Evolutionary conservation across 768 basidiomycete species (phyloP), one percentile per base, ranked within the genome.

Genomic region (Pholiota conissans): DNA sequence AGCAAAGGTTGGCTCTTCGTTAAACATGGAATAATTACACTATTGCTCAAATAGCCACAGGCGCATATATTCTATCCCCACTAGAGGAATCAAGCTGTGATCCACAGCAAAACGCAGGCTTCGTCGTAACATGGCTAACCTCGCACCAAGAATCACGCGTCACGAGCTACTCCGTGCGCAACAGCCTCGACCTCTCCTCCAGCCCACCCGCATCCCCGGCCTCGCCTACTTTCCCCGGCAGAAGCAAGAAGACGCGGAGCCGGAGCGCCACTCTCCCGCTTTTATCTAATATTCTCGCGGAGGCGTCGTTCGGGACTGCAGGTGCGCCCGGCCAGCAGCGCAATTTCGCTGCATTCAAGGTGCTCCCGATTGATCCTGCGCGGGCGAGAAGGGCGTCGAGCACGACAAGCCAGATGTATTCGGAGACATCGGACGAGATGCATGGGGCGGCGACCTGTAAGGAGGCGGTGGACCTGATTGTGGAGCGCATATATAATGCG

Each of bases 31-130:
- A 29, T 55, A 34, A 58, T 55, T 24, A n/a, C 58, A 26, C 49
- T 57, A 18, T 57, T 46, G 30, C 35, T 48, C 20, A 48, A 45
- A 1, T 53, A 22, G 3, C 53, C 37, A 4, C 54, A 95, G 95
- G 95, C n/a, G 86, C 92, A 45, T 99, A 98, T 69, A 98, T 98
- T 58, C 74, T 98, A 39, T 97, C 95, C 1, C 88, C 95, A 2
- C 78, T 98, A 2, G 93, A 98, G 72, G 93, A 96, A 70, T 86
- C 92, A 0, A 93, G 92, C 63, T 85, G 95, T 14, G 93, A 97
- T 69, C 84, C 90, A 0, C 68, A 78, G 18, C 93, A 98, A 74
- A 98, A 98, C 67, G 87, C 87, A 40, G 96, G 97, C 0, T 93
- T 98, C 69, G 71, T 86, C 2, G 70, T 98, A 49, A 81, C 82